Conservation (phyloP, 2,329 filamentous ascomycete species). For the Nigrograna mackinnonii region DNA sequence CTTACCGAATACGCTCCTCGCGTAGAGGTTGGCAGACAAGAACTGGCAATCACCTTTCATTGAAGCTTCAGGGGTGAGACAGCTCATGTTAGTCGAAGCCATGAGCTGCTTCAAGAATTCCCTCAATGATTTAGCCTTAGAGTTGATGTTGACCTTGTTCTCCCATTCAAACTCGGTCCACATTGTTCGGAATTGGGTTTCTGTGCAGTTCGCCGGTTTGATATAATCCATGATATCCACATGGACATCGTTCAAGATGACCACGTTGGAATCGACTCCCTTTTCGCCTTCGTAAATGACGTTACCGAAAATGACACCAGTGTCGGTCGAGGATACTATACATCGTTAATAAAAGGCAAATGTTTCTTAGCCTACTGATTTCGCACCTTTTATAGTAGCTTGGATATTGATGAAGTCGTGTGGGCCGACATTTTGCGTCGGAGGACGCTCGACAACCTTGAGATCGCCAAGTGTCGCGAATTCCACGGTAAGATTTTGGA, state of each 20-base stretch:
- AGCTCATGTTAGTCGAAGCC: conserved; percentile 99
- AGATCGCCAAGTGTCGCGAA: conserved; percentile 98
- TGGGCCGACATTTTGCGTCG: conserved; percentile 91
- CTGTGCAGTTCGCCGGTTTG: conserved; percentile 92
- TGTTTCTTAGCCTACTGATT: not conserved
- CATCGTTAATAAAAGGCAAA: conserved; percentile 10
- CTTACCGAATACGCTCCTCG: conserved; percentile 96
- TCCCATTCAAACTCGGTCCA: conserved; percentile 99
- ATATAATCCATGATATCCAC: conserved; percentile 99
- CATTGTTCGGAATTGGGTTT: conserved; percentile 99
- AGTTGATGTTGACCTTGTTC: conserved; percentile 99
- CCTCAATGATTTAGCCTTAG: conserved; percentile 87
- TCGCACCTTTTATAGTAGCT: conserved; percentile 94
- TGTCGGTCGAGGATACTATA: conserved; percentile 89
- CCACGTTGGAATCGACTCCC: conserved; percentile 74
- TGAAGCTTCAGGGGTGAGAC: conserved; percentile 92
- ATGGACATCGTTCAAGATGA: conserved; percentile 96
- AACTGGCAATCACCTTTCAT: conserved; percentile 98
- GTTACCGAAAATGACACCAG: conserved; percentile 97
- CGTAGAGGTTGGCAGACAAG: conserved; percentile 94
- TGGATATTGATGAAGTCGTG: conserved; percentile 99
- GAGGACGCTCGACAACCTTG: conserved; percentile 95
- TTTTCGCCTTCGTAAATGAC: conserved; percentile 90
- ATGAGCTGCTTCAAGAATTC: conserved; percentile 94
- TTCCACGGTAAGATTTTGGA: conserved; percentile 96